phyloP scores from a whole-genome alignment of 805 yeast species.

The Kodamaea hsintzibuensis region DNA sequence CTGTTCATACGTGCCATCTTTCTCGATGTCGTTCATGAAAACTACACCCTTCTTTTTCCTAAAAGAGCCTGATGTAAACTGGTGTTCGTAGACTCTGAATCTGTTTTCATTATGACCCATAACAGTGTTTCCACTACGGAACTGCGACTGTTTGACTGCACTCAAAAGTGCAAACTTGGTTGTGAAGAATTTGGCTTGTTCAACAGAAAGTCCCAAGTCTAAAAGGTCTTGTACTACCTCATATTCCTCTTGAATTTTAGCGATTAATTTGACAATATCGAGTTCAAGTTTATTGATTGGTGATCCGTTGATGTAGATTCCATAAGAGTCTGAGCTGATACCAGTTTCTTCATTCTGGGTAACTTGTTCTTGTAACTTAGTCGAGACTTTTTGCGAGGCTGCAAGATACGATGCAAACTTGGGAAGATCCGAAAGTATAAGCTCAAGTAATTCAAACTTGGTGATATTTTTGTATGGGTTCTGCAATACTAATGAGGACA shows the following conservation, averaged over 20 bases:
- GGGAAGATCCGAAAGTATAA: slow-evolving; percentile 55
- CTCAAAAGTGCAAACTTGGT: slow-evolving; percentile 40
- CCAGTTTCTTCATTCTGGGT: slow-evolving; percentile 38
- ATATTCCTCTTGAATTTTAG: slow-evolving; percentile 35
- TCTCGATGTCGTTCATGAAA: slow-evolving; percentile 77
- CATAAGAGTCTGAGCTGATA: slow-evolving; percentile 39
- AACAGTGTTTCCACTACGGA: slow-evolving; percentile 31
- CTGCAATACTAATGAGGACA: slow-evolving; percentile 39
- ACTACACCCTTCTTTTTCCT: slow-evolving; percentile 45
- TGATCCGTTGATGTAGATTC: slow-evolving; percentile 72
- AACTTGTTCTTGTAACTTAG: slow-evolving; percentile 27
- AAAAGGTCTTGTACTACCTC: slow-evolving; percentile 23
- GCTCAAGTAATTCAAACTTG: slow-evolving; percentile 37
- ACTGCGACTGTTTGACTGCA: slow-evolving; percentile 40
- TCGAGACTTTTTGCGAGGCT: slow-evolving; percentile 8
- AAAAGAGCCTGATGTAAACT: slow-evolving; percentile 16
- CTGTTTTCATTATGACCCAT: slow-evolving; percentile 37
- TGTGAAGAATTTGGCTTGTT: slow-evolving; percentile 35
- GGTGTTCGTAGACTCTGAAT: slow-evolving; percentile 30
- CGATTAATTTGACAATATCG: slow-evolving; percentile 44
- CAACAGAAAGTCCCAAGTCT: slow-evolving; percentile 28
- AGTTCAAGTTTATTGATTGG: slow-evolving; percentile 48
- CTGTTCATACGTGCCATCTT: slow-evolving; percentile 53
- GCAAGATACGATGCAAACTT: slow-evolving; percentile 34
- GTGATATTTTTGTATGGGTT: slow-evolving; percentile 17